phyloP scores from a whole-genome alignment of 306 rosid species.

The Corylus avellana region DNA sequence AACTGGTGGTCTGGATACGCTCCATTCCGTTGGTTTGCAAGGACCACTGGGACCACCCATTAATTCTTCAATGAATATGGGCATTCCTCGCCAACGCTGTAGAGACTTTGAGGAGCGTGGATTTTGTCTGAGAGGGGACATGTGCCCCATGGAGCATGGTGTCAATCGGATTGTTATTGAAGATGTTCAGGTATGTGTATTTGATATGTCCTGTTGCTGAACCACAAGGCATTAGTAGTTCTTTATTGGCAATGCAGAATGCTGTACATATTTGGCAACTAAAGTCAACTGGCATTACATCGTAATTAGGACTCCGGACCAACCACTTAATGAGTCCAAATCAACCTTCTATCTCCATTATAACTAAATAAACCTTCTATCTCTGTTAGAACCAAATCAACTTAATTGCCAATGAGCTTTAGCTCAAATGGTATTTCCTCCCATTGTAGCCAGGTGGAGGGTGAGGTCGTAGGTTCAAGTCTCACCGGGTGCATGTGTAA shows the following conservation, averaged over 20 bases:
- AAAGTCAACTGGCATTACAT: not conserved
- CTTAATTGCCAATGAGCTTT: not conserved
- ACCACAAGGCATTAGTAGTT: not conserved
- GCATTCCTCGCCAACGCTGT: constrained; percentile 84
- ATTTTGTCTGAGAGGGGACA: constrained; percentile 97
- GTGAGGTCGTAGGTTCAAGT: no score
- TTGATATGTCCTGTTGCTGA: constrained; percentile 23
- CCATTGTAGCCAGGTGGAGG: no score
- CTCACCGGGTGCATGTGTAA: no score
- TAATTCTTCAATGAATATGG: constrained; percentile 73
- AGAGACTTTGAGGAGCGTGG: constrained; percentile 99
- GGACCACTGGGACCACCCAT: constrained; percentile 85
- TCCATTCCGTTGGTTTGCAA: constrained; percentile 84
- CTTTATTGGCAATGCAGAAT: constrained; percentile 12
- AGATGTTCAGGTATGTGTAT: constrained; percentile 86
- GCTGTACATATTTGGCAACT: constrained; percentile 2
- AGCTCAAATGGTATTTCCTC: no score
- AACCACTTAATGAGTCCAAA: constrained; percentile 7
- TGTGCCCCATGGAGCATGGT: constrained; percentile 99
- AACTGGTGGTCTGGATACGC: constrained; percentile 78
- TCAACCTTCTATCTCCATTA: not conserved
- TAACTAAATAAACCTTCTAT: not conserved
- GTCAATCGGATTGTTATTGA: constrained; percentile 94
- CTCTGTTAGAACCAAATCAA: not conserved
- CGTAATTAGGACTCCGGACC: not conserved